These are phyloP conservation scores for Glaciozyma antarctica DNA, from an alignment of 768 basidiomycete species.

Conservation along the genomic window DNA sequence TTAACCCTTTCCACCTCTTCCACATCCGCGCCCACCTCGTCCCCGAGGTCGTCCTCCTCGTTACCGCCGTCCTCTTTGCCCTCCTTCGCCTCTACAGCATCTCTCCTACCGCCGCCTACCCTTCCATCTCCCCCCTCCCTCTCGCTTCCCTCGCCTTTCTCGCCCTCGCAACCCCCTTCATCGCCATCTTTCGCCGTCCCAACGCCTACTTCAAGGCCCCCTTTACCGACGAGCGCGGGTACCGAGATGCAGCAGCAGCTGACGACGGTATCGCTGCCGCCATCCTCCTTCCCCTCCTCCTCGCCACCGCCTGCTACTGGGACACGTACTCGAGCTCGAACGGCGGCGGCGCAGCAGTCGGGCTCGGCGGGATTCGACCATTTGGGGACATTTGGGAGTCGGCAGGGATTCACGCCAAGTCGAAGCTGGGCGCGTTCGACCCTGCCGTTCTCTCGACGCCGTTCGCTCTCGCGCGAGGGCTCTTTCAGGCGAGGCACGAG, in stretches of 20 bases:
- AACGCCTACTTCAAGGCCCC: conserved; percentile 30
- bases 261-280: conserved; percentile 35
- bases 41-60: conserved; percentile 33
- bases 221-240: conserved; percentile 36
- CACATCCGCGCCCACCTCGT: conserved; percentile 30
- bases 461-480: conserved; percentile 20
- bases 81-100: conserved; percentile 24
- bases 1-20: conserved; percentile 25
- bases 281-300: conserved; percentile 31
- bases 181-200: conserved; percentile 24
- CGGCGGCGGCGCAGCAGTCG: conserved; percentile 5
- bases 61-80: conserved; percentile 23
- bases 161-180: conserved; percentile 20
- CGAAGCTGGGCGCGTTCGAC: not conserved
- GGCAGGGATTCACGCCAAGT: conserved; percentile 14
- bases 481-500: conserved; percentile 29
- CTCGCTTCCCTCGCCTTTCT: conserved; percentile 14
- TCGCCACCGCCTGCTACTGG: conserved; percentile 29
- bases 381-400: conserved; percentile 33
- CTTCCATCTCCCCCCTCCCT: conserved; percentile 22
- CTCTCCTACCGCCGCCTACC: conserved; percentile 10
- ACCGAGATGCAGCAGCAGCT: conserved; percentile 21
- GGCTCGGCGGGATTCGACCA: conserved; percentile 20
- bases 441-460: not conserved
- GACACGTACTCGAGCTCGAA: conserved; percentile 21